phyloP scores from a whole-genome alignment of 2,329 filamentous ascomycete genomes.

The Intubia oerlemansii region DNA sequence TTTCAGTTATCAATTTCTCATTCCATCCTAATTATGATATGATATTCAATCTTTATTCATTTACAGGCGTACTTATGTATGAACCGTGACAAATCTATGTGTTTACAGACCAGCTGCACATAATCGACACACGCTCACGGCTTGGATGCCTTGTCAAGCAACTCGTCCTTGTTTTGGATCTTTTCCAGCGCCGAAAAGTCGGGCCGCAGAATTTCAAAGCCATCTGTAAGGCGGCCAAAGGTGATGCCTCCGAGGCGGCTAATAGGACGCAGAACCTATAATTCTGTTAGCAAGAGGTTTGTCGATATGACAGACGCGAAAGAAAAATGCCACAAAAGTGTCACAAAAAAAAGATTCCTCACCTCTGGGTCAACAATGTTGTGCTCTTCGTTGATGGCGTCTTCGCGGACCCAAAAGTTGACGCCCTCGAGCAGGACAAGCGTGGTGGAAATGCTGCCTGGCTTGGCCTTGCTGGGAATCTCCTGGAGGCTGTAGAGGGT shows the following conservation, averaged over 20 bases:
- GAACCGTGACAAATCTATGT: no score
- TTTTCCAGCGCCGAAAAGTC: constrained; percentile 25
- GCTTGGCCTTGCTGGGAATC: constrained; percentile 49
- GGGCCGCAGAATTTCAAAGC: constrained; percentile 47
- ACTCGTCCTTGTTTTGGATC: constrained; percentile 14
- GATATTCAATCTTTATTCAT: no score
- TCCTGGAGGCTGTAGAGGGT: constrained; percentile 55
- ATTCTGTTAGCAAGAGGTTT: constrained; percentile 6
- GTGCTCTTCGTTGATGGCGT: constrained; percentile 61
- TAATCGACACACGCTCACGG: no score
- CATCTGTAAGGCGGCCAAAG: constrained; percentile 51
- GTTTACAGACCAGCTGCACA: no score
- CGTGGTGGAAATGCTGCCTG: constrained; percentile 55
- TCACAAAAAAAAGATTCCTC: constrained; percentile 2
- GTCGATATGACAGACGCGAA: no score
- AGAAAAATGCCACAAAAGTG: neutral
- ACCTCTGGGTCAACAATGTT: constrained; percentile 53
- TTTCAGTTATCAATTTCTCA: no score
- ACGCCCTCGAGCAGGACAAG: constrained; percentile 65
- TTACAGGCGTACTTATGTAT: no score
- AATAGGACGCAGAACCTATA: constrained; percentile 49
- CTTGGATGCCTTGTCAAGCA: constrained; percentile 6
- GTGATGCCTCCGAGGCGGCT: constrained; percentile 69
- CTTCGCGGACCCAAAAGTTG: constrained; percentile 74
- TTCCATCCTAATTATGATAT: no score